These are phyloP conservation scores for Leccinum rimulosum DNA, from an alignment of 768 basidiomycete genomes.

Conservation along the genomic window DNA sequence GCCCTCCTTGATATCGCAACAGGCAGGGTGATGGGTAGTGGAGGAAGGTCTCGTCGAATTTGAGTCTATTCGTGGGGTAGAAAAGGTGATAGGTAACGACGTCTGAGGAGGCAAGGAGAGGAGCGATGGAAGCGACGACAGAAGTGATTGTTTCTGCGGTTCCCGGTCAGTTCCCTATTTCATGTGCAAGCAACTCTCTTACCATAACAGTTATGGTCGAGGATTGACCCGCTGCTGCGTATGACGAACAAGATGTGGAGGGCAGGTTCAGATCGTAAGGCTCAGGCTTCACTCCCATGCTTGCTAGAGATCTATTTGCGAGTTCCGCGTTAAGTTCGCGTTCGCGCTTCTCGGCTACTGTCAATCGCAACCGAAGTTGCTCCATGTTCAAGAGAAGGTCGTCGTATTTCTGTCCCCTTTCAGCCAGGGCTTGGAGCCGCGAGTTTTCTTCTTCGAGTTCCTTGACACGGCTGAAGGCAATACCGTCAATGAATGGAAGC, in stretches of 20 bases:
- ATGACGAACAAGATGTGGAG: conserved; percentile 41
- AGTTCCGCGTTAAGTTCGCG: conserved; percentile 63
- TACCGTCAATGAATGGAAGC: conserved; percentile 18
- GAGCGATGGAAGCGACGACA: conserved; percentile 74
- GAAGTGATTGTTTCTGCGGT: conserved; percentile 57
- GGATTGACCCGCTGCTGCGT: conserved; percentile 40
- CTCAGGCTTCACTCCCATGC: conserved; percentile 55
- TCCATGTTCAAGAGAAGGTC: conserved; percentile 61
- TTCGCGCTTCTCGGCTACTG: conserved; percentile 64
- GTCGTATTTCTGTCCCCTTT: conserved; percentile 38
- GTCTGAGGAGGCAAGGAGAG: conserved; percentile 64
- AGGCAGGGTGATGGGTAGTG: conserved; percentile 36
- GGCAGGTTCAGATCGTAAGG: conserved; percentile 49
- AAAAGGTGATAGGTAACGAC: conserved; percentile 53
- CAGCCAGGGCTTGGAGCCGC: conserved; percentile 60
- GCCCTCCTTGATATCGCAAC: conserved; percentile 51
- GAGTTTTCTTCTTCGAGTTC: conserved; percentile 85
- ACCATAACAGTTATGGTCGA: conserved; percentile 74
- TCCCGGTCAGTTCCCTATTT: conserved; percentile 16
- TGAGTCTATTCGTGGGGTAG: conserved; percentile 44
- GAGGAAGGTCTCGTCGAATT: conserved; percentile 39
- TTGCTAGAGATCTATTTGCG: conserved; percentile 37
- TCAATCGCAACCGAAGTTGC: conserved; percentile 61
- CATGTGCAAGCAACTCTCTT: conserved; percentile 11
- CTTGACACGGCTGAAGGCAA: conserved; percentile 63